Base-by-base conservation (phyloP, 208 protist genomes). In the Wallacemonas collosoma region DNA sequence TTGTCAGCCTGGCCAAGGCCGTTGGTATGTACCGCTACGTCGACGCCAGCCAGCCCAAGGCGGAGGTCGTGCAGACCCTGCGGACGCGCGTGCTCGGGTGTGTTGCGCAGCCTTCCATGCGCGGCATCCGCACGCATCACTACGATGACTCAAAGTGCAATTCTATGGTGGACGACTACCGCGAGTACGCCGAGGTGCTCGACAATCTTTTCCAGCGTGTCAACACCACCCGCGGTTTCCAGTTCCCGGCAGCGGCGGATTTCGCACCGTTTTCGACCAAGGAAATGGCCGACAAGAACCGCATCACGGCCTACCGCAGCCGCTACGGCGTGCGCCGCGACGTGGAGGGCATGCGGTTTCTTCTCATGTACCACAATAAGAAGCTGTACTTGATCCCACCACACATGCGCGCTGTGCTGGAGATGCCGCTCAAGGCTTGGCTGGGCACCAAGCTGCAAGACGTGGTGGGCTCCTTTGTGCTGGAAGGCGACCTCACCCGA, bases 41-140 rank as follows among this genome's bases (percentile, higher is more conserved):
- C 26, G 91, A 95, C 66, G 88, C 86, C 17, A 79, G 82, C 17
- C 85, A 85, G 77, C 71, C 81, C 38, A 83, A 87, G 66, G 81
- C 91, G 58, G 88, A 93, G 72, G 88, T 93, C 48, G 64, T 91
- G 43, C 81, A 86, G 71, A 51, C 79, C 40, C 76, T 95, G 58
- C 85, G 91, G 38, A 87, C 86, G 47, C 91, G 86, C 81, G 84
- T 91, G 56, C 78, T 95, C 35, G 86, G 91, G 35, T 95, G 88
- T 82, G 88, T 82, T 68, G 88, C 88, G 17, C 88, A 95, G 77
- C 88, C 91, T 41, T 80, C 86, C 11, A 73, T 54, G 26, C 77
- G 79, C 60, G 76, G 73, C 47, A 87, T 95, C 48, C 78, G 67
- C n/a, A 77, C 77, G 38, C 84, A 89, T 54, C 74, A 86, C 66